Conservation (phyloP, 805 yeast genomes). For the Ogataea allantospora region DNA sequence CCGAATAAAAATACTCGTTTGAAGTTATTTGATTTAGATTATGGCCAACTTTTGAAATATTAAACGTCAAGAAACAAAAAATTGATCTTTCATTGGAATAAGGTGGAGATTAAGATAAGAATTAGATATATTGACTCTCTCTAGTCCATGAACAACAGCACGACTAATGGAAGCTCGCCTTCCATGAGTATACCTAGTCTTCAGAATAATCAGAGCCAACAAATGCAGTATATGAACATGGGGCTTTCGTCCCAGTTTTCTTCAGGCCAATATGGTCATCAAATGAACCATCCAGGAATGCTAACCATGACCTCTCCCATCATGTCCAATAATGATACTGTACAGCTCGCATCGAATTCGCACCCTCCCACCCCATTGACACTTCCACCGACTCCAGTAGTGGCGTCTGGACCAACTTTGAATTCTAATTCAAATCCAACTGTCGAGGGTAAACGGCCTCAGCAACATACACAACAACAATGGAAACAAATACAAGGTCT, state of each 20-base stretch:
- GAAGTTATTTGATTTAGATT: neutral
- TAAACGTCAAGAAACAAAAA: neutral
- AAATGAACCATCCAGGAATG: constrained; percentile 13
- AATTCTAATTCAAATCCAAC: constrained; percentile 1
- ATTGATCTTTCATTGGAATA: no score
- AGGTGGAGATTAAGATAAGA: no score
- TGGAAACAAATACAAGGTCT: constrained; percentile 24
- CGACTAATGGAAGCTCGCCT: constrained; percentile 8
- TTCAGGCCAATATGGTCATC: constrained; percentile 11
- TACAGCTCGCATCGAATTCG: constrained; percentile 5
- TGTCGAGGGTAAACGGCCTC: constrained; percentile 5
- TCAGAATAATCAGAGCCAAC: constrained; percentile 10
- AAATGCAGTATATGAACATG: constrained; percentile 14
- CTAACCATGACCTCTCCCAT: constrained; percentile 12
- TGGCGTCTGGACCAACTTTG: neutral
- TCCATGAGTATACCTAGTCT: constrained; percentile 3
- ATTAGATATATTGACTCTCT: no score
- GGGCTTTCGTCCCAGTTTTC: constrained; percentile 11
- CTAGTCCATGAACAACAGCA: constrained; percentile 9
- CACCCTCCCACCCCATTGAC: constrained; percentile 22
- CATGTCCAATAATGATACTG: constrained; percentile 5
- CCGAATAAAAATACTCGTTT: neutral
- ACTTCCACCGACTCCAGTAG: constrained; percentile 21
- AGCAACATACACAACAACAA: constrained; percentile 14
- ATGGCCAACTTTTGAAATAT: neutral